Percentiles rank a stretch among this genome's conserved stretches.
phyloP scores from a whole-genome alignment of 192 early-diverging fungal genomes.

The Chytriomyces sp. region DNA sequence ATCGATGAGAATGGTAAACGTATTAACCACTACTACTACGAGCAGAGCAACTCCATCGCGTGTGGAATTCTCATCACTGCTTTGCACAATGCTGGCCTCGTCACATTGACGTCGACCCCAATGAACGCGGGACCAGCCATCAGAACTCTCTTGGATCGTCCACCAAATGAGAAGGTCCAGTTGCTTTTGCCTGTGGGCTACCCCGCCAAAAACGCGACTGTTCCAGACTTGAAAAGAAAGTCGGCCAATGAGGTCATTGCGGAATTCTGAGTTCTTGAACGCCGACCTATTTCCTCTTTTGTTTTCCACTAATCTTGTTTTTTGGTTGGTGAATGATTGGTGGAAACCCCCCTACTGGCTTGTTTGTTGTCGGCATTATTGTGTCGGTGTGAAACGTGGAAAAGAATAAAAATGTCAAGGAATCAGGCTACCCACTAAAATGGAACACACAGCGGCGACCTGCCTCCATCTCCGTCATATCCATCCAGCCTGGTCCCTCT shows the following conservation, averaged over 20 bases:
- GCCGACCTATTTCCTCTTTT: background rate
- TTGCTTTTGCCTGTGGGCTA: conserved; percentile 11
- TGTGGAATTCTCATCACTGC: conserved; percentile 14
- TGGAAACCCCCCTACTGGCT: no score
- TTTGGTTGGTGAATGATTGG: no score
- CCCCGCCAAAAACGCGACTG: conserved; percentile 8
- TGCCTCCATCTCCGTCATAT: no score
- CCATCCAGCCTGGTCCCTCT: no score
- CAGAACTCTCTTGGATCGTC: background rate
- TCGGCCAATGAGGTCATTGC: background rate
- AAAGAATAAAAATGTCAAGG: no score
- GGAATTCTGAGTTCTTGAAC: background rate
- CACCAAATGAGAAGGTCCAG: conserved; percentile 13
- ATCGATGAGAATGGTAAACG: conserved; percentile 14
- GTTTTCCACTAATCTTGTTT: no score
- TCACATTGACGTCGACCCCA: conserved; percentile 3
- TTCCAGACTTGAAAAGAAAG: conserved; percentile 18
- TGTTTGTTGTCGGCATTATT: no score
- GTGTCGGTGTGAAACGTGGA: no score
- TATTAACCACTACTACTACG: conserved; percentile 22
- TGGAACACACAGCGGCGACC: no score
- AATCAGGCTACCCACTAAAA: no score
- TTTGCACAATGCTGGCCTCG: conserved; percentile 5
- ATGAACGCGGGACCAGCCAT: conserved; percentile 17
- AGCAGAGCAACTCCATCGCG: conserved; percentile 7